Conservation (phyloP, 129 eudicot species). For the Arctium minus region DNA sequence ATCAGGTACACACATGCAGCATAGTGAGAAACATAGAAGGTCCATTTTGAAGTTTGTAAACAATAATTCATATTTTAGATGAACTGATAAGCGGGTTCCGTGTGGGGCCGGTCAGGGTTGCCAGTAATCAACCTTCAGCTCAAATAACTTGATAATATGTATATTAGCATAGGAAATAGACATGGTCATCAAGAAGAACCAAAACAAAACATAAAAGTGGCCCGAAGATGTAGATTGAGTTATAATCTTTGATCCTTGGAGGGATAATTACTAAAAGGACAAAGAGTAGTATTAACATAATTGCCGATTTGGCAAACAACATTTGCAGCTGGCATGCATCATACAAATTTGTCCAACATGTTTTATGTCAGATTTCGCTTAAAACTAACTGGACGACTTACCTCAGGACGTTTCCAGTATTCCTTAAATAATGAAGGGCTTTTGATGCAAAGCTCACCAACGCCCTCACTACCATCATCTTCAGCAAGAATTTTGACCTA, state of each 20-base stretch:
- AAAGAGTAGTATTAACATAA: too few species aligned
- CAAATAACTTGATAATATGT: background rate
- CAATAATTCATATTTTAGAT: background rate
- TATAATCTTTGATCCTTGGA: too few species aligned
- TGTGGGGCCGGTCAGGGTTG: too few species aligned
- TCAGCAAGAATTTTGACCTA: slow-evolving; percentile 80
- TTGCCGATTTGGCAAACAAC: too few species aligned
- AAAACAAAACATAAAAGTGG: background rate
- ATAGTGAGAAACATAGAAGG: background rate
- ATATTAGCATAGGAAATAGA: background rate
- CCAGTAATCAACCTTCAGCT: too few species aligned
- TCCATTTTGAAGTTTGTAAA: background rate
- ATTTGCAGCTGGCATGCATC: too few species aligned
- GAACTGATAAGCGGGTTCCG: background rate
- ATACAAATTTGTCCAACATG: background rate
- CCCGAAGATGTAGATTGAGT: background rate
- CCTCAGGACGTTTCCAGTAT: slow-evolving; percentile 97
- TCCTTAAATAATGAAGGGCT: slow-evolving; percentile 93
- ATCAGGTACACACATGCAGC: slow-evolving; percentile 1
- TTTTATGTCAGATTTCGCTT: background rate
- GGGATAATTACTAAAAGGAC: too few species aligned
- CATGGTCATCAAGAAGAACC: background rate
- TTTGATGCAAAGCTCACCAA: slow-evolving; percentile 88
- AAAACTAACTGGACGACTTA: slow-evolving; percentile 14
- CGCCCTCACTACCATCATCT: slow-evolving; percentile 52